A percentile compares a stretch with the other conserved stretches of the same genome.
Evolutionary conservation across 2,329 filamentous ascomycete genomes (phyloP).

Genomic region (Sodiomyces alkalinus): DNA sequence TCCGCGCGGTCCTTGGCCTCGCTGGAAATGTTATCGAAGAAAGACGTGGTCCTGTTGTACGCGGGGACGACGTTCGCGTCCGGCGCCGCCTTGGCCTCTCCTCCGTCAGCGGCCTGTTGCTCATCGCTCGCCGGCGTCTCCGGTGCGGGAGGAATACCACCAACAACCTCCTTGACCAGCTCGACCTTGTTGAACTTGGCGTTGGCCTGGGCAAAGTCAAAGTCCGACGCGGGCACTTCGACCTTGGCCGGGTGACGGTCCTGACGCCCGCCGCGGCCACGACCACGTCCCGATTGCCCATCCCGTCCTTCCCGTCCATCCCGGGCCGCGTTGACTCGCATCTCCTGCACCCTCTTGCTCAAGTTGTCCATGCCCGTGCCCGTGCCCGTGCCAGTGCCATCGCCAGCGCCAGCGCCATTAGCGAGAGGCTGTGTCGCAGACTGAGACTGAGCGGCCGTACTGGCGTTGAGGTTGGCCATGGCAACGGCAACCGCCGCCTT

Average conservation of each 20-base stretch:
- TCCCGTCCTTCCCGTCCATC: slow-evolving; percentile 28
- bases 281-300: slow-evolving; percentile 26
- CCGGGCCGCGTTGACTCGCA: slow-evolving; percentile 48
- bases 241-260: slow-evolving; percentile 47
- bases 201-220: slow-evolving; percentile 60
- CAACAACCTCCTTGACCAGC: slow-evolving; percentile 75
- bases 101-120: slow-evolving; percentile 10
- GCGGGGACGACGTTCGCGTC: slow-evolving; percentile 32
- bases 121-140: slow-evolving; percentile 16
- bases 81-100: slow-evolving; percentile 15
- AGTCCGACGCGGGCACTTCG: slow-evolving; percentile 81
- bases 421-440: slow-evolving; percentile 9
- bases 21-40: slow-evolving; percentile 97
- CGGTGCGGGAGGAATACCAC: slow-evolving; percentile 44
- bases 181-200: slow-evolving; percentile 32
- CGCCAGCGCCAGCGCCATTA: no score
- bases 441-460: slow-evolving; percentile 12
- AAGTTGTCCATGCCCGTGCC: slow-evolving; percentile 51
- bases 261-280: slow-evolving; percentile 29
- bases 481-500: slow-evolving; percentile 66
- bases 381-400: no score
- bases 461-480: slow-evolving; percentile 52
- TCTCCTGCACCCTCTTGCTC: slow-evolving; percentile 60
- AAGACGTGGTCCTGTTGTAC: slow-evolving; percentile 81
- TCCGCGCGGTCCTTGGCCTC: slow-evolving; percentile 82